Conservation (phyloP, 805 yeast species). For the Groenewaldozyma salmanticensis region DNA sequence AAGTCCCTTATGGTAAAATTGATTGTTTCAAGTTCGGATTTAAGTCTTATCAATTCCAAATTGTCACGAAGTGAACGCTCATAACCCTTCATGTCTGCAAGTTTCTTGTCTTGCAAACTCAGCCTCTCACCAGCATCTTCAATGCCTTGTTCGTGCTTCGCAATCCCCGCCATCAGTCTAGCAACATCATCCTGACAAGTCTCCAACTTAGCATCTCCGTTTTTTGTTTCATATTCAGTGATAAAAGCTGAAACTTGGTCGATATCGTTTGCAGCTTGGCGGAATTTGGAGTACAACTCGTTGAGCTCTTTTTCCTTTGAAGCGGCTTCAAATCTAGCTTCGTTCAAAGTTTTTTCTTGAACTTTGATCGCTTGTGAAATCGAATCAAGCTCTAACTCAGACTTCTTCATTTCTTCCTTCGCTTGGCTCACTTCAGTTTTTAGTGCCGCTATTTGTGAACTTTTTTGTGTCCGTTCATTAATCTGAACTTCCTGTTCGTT, state of each 20-base stretch:
- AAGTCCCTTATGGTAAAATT: conserved; percentile 35
- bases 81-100: conserved; percentile 49
- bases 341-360: conserved; percentile 5
- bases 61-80: conserved; percentile 59
- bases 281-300: not conserved
- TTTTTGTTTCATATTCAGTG: conserved; percentile 8
- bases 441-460: conserved; percentile 11
- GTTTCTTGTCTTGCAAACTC: conserved; percentile 30
- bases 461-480: conserved; percentile 33
- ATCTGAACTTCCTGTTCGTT: conserved; percentile 44
- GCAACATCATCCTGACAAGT: conserved; percentile 22
- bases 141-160: conserved; percentile 17
- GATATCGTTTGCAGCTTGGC: conserved; percentile 1
- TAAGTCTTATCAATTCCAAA: conserved; percentile 44
- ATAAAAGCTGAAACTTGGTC: conserved; percentile 7
- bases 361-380: conserved; percentile 7
- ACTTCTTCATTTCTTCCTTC: conserved; percentile 7
- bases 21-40: conserved; percentile 30
- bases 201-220: conserved; percentile 7
- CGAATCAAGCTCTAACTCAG: conserved; percentile 4
- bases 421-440: conserved; percentile 3
- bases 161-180: conserved; percentile 8
- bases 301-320: conserved; percentile 7
- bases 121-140: conserved; percentile 13
- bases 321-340: conserved; percentile 9